Evolutionary conservation across 345 rosid genomes (phyloP).

Genomic region (Euphorbia tirucalli): DNA sequence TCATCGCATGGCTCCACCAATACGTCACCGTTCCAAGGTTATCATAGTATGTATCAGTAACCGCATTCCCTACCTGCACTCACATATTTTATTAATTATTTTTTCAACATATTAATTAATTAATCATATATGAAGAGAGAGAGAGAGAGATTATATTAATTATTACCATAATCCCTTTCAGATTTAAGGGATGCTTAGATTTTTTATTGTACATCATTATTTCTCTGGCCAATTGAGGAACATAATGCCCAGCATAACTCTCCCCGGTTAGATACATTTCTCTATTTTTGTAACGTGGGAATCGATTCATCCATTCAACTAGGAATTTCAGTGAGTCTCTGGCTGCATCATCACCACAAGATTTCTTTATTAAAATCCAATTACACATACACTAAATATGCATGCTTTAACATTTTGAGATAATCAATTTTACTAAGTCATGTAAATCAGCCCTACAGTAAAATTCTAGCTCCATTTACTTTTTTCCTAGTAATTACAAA

Average conservation of each 20-base stretch:
- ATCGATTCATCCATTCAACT: constrained; percentile 68
- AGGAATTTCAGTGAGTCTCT: constrained; percentile 79
- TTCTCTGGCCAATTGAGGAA: constrained; percentile 83
- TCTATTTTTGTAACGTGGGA: constrained; percentile 74
- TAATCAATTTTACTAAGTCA: too few species aligned
- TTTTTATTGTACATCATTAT: constrained; percentile 59
- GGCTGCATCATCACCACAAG: constrained; percentile 43
- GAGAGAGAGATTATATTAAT: too few species aligned
- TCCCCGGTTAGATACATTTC: constrained; percentile 83
- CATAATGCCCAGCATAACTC: constrained; percentile 99
- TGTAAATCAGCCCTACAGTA: too few species aligned
- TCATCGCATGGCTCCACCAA: constrained; percentile 99
- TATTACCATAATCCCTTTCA: constrained; percentile 84
- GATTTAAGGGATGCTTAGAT: constrained; percentile 59
- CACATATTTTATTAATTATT: neutral
- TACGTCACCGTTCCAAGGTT: constrained; percentile 93
- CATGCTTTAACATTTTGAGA: neutral
- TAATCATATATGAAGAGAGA: too few species aligned
- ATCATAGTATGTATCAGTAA: constrained; percentile 86
- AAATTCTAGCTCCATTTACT: too few species aligned
- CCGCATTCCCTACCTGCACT: constrained; percentile 91
- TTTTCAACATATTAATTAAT: too few species aligned
- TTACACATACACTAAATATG: neutral
- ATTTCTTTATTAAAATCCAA: neutral
- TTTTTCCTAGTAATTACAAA: too few species aligned